Evolutionary conservation across 257 asterid genomes (phyloP), one percentile per base, ranked within the genome.

Genomic region (Voacanga thouarsii): DNA sequence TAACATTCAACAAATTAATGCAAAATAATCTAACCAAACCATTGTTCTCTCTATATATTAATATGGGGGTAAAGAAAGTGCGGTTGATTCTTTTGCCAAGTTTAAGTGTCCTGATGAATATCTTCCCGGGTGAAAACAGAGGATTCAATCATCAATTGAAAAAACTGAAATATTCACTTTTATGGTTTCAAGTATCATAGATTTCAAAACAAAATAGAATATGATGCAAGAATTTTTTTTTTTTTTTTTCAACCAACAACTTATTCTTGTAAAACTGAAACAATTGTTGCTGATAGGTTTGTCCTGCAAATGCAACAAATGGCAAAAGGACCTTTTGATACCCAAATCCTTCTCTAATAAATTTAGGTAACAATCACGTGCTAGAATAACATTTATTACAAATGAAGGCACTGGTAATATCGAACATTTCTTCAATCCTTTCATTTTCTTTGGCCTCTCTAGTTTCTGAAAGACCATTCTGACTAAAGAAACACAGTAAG

Each of bases 111-210:
- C n/a, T n/a, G n/a, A n/a, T 79, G 61, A 88, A 88, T 79, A 72
- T 78, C 82, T 88, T 91, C 18, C 94, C 96, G 92, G 80, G n/a
- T n/a, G 76, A 51, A 0, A 23, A 37, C 75, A 78, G 45, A 80
- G 47, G 23, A 53, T 28, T 18, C 65, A 57, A 11, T 37, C 64
- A 43, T 37, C 45, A 30, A n/a, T 45, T 12, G 5, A 75, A 21
- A 47, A 7, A 41, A 14, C 12, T 12, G 9, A 63, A 64, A 64
- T 57, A 76, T 60, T 60, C 71, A 61, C n/a, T 50, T 43, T 28
- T n/a, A n/a, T 56, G 12, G 53, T 7, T 4, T 23, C 57, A 78
- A 70, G 23, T 0, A 70, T 41, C 30, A 44, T 37, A 69, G 43
- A 19, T 9, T 41, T 18, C 11, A 24, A 18, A 44, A 41, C 41